Base-by-base conservation (phyloP, 2,329 filamentous ascomycete genomes). In the Aspergillus sp. region DNA sequence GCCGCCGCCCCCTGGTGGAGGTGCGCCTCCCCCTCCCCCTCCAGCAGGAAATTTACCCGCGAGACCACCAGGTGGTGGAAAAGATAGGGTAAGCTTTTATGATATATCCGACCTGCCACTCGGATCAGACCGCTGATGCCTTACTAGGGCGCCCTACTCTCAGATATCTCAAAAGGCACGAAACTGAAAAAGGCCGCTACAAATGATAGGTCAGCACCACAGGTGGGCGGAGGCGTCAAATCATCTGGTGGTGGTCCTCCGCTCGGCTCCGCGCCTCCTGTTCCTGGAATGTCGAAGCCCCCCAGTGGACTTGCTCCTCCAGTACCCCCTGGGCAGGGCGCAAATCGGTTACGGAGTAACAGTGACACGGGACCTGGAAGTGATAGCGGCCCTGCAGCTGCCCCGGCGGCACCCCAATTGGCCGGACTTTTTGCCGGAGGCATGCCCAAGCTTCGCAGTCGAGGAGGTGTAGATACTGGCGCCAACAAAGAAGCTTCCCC, bases 381-480 rank as follows among this genome's bases (percentile, higher is more conserved):
- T 53, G 80, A 82, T 46, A 76, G 78, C 61, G 77, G 81, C 60
- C 27, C 27, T 30, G 70, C 71, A 40, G 71, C 71, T 54, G 70
- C 75, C 64, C 84, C 88, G 20, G 75, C 85, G 19, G 85, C 90
- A 48, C 91, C 92, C 11, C 93, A 97, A 72, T 75, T 98, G 11
- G 93, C 81, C 30, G 95, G 95, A 1, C 75, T 99, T 24, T 96
- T 99, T 70, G 91, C 90, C 1, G 93, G 91, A 37, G 95, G 93
- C 39, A 98, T 98, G 85, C 95, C 95, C 3, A 98, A 97, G 78
- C 74, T 99, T 69, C 90, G 90, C 73, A 97, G 96, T 79, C 89
- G 91, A 56, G 93, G 90, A 48, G 89, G 89, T 40, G 80, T 93
- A 58, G 84, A 91, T 74, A 93, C 90, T 1, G 90, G 87, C 72